Conservation (phyloP, 371 early-diverging fungal genomes). For the Actinomortierella wolfii region DNA sequence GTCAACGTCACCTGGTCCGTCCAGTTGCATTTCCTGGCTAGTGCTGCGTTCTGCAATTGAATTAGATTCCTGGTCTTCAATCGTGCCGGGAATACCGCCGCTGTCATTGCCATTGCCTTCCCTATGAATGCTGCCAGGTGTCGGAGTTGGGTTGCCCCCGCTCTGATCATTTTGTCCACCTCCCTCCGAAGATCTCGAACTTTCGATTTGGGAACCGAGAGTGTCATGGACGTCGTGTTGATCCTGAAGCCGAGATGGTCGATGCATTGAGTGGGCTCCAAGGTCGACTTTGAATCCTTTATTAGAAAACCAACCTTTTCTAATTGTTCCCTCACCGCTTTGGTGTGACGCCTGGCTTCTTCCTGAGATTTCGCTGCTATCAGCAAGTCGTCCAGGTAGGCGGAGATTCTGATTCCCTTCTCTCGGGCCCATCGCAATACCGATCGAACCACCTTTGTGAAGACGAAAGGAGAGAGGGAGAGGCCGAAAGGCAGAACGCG, state of each 20-base stretch:
- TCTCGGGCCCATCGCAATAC: slow-evolving; percentile 37
- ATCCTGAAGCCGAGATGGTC: slow-evolving; percentile 40
- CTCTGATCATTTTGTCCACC: slow-evolving; percentile 10
- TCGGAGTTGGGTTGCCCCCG: slow-evolving; percentile 6
- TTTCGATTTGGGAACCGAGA: slow-evolving; percentile 27
- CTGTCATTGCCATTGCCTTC: slow-evolving; percentile 28
- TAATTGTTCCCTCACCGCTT: slow-evolving; percentile 11
- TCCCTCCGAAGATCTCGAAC: slow-evolving; percentile 34
- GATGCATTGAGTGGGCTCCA: slow-evolving; percentile 31
- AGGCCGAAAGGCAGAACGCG: slow-evolving; percentile 46
- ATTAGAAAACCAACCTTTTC: slow-evolving; percentile 23
- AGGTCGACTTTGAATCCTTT: slow-evolving; percentile 27
- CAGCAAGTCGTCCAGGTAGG: slow-evolving; percentile 31
- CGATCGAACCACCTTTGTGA: slow-evolving; percentile 41
- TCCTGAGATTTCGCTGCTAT: slow-evolving; percentile 6
- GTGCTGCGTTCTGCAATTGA: neutral
- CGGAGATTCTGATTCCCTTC: slow-evolving; percentile 20
- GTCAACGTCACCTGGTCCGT: slow-evolving; percentile 1
- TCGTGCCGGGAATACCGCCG: slow-evolving; percentile 36
- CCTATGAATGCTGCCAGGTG: slow-evolving; percentile 27
- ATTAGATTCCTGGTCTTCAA: slow-evolving; percentile 5
- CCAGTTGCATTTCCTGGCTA: slow-evolving; percentile 1
- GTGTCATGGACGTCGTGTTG: slow-evolving; percentile 27
- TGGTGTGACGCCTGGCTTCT: slow-evolving; percentile 3
- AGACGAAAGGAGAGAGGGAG: slow-evolving; percentile 40